Evolutionary conservation across 2,329 filamentous ascomycete species (phyloP), one percentile per base, ranked within the genome.

Genomic region (Neobulgaria alba): DNA sequence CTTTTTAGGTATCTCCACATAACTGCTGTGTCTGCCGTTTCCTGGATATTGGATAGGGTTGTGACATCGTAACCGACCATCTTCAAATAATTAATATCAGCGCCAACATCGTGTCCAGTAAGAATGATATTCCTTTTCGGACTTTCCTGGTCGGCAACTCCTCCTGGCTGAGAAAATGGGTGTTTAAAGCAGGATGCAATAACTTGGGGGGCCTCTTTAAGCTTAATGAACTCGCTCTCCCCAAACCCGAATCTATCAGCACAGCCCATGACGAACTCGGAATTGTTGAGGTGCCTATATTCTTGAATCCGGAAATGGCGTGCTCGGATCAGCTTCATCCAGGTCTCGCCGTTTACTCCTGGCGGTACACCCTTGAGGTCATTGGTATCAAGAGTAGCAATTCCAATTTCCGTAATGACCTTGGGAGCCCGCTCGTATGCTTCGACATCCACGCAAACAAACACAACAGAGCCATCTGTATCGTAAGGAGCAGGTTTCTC

Each of bases 381-480:
- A 3, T 61, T 52, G 1, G 83, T 88, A 58, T 96, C 88, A 0
- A 96, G 68, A 2, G 81, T 79, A 1, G 86, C 81, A 30, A 98
- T 68, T 1, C 92, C 92, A 29, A 98, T 71, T 61, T 98, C 92
- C 0, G 89, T 94, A 43, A 96, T 72, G 10, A 75, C 67, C 23
- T 70, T 66, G 10, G 77, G 73, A 33, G 75, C 67, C 16, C 65
- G 63, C 60, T 98, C 92, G 43, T 80, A 85, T 1, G 82, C 79
- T 61, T 98, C 92, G 21, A 92, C 67, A 53, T 98, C 92, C 33
- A 96, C 68, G 47, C 75, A 78, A 43, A 95, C 68, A 51, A 95
- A 82, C 5, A 93, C 69, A 1, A 77, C 70, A n/a, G 70, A 66
- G 9, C 61, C 54, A 19, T 79, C 73, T 38, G 71, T 69, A 0